Base-by-base conservation (phyloP, 768 basidiomycete species). In the Kwoniella shandongensis region DNA sequence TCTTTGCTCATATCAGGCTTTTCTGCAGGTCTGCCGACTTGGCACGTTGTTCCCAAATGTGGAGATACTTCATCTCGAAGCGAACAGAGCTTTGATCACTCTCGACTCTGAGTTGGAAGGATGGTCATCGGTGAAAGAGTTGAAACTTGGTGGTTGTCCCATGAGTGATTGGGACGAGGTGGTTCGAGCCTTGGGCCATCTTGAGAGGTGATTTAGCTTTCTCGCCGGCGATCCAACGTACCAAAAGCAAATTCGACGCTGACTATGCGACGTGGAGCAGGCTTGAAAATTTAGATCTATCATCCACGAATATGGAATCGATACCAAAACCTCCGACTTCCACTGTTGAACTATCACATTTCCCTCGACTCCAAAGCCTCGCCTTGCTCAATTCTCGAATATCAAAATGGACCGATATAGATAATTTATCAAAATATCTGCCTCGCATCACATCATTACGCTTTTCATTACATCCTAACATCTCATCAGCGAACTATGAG, bases 61-160 rank as follows among this genome's bases (percentile, higher is more conserved):
- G 2, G 55, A 57, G 18, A 42, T 44, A 2, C 46, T 70, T 6
- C 55, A 67, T 48, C 55, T 70, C 27, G 64, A 70, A 38, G 58
- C 60, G 22, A 70, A 70, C 42, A 39, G 39, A 1, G 23, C 50
- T n/a, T 4, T 64, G 23, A 11, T 42, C 48, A 11, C 32, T 32
- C 27, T 42, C 11, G 10, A 22, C 35, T 26, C 25, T 29, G 44
- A 25, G 32, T 53, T 18, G 23, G 51, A 23, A 0, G 30, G 44
- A 4, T 51, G 64, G 8, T 30, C 47, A 1, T 44, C 51, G 0
- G 41, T 74, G 29, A 40, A 44, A 36, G 59, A 59, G 10, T 54
- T 75, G 11, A 67, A 62, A 22, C 27, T 75, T 10, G 63, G 54
- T 1, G 67, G 59, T 2, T 72, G 70, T 59, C 56, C 57, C 7